Percentiles rank a stretch among this genome's conserved stretches.
Evolutionary conservation across 441 rosid genomes (phyloP).

Genomic region (Pelargonium citronellum): DNA sequence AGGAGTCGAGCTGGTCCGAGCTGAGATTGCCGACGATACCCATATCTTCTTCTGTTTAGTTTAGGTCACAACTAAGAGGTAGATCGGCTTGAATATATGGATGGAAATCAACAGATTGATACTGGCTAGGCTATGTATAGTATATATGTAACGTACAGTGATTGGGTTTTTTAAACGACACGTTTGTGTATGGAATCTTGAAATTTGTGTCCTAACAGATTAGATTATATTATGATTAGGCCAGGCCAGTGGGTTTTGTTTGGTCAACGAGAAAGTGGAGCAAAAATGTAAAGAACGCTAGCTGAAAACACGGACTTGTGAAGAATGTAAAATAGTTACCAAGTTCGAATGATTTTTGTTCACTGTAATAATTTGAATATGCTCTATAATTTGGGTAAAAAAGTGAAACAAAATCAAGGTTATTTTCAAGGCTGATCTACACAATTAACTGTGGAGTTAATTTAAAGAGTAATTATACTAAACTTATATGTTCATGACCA

Average conservation of each 20-base stretch:
- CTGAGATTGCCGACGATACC: slow-evolving; percentile 46
- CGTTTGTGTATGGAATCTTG: neutral
- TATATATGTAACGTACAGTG: neutral
- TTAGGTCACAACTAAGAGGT: slow-evolving; percentile 3
- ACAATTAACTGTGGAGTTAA: too few species aligned
- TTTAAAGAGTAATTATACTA: too few species aligned
- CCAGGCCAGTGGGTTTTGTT: neutral
- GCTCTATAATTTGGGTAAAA: too few species aligned
- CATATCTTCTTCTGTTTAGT: slow-evolving; percentile 28
- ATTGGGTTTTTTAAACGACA: neutral
- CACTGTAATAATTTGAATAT: too few species aligned
- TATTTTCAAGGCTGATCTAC: too few species aligned
- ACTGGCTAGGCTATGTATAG: neutral
- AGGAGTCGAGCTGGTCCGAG: slow-evolving; percentile 57
- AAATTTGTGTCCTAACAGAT: neutral
- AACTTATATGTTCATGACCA: too few species aligned
- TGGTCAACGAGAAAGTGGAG: slow-evolving; percentile 5
- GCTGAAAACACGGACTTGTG: too few species aligned
- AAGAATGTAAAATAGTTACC: too few species aligned
- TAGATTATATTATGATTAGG: neutral
- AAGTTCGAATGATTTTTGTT: too few species aligned
- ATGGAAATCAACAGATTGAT: neutral
- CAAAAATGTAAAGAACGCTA: neutral
- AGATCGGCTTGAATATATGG: neutral
- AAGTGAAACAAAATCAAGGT: too few species aligned